phyloP scores from a whole-genome alignment of 257 asterid species.

The Anisodus acutangulus region DNA sequence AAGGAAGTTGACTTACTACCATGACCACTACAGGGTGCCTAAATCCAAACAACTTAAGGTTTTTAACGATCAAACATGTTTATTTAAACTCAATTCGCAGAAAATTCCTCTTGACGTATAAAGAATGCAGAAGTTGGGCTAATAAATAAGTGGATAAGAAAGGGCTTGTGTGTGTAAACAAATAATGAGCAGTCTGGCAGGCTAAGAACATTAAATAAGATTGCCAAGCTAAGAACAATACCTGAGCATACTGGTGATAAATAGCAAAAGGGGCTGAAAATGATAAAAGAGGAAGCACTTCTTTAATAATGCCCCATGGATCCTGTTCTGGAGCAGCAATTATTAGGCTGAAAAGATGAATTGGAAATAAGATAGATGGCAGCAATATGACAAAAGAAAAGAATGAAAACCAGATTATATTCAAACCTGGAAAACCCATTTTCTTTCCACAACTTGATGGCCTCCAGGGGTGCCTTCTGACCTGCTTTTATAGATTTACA shows the following conservation, averaged over 20 bases:
- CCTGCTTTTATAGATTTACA: slow-evolving; percentile 65
- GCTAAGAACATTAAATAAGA: neutral
- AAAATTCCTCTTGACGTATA: neutral
- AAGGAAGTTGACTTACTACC: neutral
- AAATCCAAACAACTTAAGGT: neutral
- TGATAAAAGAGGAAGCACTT: slow-evolving; percentile 77
- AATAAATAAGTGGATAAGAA: neutral
- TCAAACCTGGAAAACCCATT: slow-evolving; percentile 91
- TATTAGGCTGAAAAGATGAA: slow-evolving; percentile 60
- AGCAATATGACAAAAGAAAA: neutral
- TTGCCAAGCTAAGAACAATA: slow-evolving; percentile 36
- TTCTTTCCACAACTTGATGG: slow-evolving; percentile 71
- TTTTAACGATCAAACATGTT: neutral
- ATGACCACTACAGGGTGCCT: neutral
- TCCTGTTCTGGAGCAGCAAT: slow-evolving; percentile 86
- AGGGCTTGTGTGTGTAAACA: neutral
- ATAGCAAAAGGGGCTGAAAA: slow-evolving; percentile 94
- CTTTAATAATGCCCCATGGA: slow-evolving; percentile 77
- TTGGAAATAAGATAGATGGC: slow-evolving; percentile 28
- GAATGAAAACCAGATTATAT: slow-evolving; percentile 1
- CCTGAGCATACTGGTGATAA: slow-evolving; percentile 94
- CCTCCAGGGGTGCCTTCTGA: slow-evolving; percentile 66
- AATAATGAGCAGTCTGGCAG: neutral
- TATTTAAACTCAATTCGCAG: neutral
- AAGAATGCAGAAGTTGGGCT: neutral